Base-by-base conservation (phyloP, 371 early-diverging fungal genomes). In the Parasitella parasitica region DNA sequence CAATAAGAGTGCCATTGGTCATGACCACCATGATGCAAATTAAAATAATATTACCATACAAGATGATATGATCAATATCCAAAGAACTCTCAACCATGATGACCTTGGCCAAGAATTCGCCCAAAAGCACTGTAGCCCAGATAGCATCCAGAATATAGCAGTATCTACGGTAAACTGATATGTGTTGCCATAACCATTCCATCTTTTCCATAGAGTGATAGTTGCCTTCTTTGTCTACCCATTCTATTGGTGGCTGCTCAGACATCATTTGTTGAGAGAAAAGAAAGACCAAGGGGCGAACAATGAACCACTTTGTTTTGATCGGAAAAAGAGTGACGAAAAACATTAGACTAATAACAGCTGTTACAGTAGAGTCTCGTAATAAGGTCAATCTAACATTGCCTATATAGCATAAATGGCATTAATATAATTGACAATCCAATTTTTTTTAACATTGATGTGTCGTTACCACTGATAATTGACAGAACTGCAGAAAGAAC, bases 361-460 rank as follows among this genome's bases (percentile, higher is more conserved):
- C 71, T 0, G 76, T 77, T 2, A 72, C 70, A 16, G 75, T 61
- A 5, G 81, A 81, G 49, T 83, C 81, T 37, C 81, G 73, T 15
- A 83, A 62, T 18, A 81, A 51, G 4, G 78, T 66, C 15, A 75
- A 49, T 18, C 84, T 76, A 20, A 69, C 75, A 60, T 83, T 68
- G 67, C 75, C 48, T 20, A 16, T 4, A 46, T 7, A 0, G 1
- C 15, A 15, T 36, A 24, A 4, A 24, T 46, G n/a, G n/a, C n/a
- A 12, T 46, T 12, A 46, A 46, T 46, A 18, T 12, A 46, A n/a
- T n/a, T n/a, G n/a, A n/a, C n/a, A 22, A 12, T 12, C 12, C 20
- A 43, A 20, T 13, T 9, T 24, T 22, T 8, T 7, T 46, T 24
- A n/a, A n/a, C n/a, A n/a, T n/a, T n/a, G n/a, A 16, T 4, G 11